Base-by-base conservation (phyloP, 306 rosid genomes). In the Cicer judaicum region DNA sequence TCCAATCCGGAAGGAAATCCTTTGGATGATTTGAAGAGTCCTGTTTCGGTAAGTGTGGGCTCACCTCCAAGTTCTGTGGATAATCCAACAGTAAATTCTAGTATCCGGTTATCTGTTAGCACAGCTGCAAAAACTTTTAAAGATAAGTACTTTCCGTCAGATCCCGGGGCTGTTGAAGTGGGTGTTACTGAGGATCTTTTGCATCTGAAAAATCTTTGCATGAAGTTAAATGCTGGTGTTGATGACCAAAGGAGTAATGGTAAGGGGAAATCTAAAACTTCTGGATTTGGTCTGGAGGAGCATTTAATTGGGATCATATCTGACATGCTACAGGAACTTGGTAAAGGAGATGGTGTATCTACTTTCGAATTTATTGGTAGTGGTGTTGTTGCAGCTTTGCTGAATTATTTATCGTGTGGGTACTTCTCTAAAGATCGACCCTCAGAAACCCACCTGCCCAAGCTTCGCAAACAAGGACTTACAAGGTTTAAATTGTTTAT, bases 341-440 rank as follows among this genome's bases (percentile, higher is more conserved):
- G 97, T 73, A 95, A 95, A 83, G 98, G 97, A 83, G 97, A 92
- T 15, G 99, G 99, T 74, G 99, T 95, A 36, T 92, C 99, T 61
- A 95, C 99, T 62, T 95, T 95, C 87, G 99, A 95, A 85, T 95
- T 95, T 75, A 89, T 92, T 64, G 99, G 99, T 34, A 95, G 99
- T 77, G 99, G 99, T 75, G 99, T 88, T 64, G 89, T 95, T 56
- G 89, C 90, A 29, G 91, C 97, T 64, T 74, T 95, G 90, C 89
- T 95, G 53, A 86, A 92, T 73, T 95, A 90, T 75, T 92, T 95
- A 68, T 95, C 99, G 64, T 95, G 96, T 59, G 97, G 99, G 60
- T 77, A 84, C 80, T 95, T 95, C 72, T 87, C 97, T 21, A 92
- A 89, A 80, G 99, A 91, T 38, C 85, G 79, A 68, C 84, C 84